Evolutionary conservation across 2,329 filamentous ascomycete species (phyloP).

Genomic region (Epichloe sylvatica): DNA sequence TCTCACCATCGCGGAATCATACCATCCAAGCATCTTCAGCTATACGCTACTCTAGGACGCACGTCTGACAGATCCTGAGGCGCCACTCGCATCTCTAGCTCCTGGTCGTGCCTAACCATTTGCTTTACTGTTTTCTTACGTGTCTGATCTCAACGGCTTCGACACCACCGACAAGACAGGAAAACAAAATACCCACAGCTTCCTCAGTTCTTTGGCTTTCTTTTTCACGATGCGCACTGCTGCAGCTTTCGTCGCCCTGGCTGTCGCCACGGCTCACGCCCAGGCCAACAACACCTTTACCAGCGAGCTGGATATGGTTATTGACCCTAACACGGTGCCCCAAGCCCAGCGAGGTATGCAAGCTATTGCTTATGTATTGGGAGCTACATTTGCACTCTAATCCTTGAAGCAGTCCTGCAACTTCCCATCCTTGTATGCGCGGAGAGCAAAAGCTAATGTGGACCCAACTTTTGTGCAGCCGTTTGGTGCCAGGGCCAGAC

Average conservation of each 20-base stretch:
- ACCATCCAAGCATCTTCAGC: constrained; percentile 7
- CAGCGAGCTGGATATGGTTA: constrained; percentile 26
- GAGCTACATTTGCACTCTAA: not conserved
- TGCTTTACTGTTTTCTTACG: constrained; percentile 2
- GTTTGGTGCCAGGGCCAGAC: constrained; percentile 38
- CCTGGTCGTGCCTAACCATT: not conserved
- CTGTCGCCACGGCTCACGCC: constrained; percentile 28
- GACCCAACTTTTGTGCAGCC: constrained; percentile 19
- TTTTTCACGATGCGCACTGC: constrained; percentile 26
- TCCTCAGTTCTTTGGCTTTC: not conserved
- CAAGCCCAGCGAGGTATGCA: constrained; percentile 26
- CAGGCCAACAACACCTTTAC: constrained; percentile 25
- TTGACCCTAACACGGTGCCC: constrained; percentile 25
- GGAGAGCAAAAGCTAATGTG: constrained; percentile 1
- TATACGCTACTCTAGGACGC: constrained; percentile 1
- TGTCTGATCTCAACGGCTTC: not conserved
- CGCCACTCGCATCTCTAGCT: constrained; percentile 5
- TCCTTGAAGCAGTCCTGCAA: no score
- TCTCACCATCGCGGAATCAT: constrained; percentile 5
- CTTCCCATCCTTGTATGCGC: not conserved
- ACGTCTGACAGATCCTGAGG: constrained; percentile 3
- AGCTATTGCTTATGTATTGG: not conserved
- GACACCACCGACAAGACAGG: not conserved
- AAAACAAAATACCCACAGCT: not conserved
- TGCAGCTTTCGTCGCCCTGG: constrained; percentile 29